Percentiles rank a stretch among this genome's conserved stretches.
Conservation (phyloP, 2,329 filamentous ascomycete species). For the Phaeosphaeriaceae sp. region DNA sequence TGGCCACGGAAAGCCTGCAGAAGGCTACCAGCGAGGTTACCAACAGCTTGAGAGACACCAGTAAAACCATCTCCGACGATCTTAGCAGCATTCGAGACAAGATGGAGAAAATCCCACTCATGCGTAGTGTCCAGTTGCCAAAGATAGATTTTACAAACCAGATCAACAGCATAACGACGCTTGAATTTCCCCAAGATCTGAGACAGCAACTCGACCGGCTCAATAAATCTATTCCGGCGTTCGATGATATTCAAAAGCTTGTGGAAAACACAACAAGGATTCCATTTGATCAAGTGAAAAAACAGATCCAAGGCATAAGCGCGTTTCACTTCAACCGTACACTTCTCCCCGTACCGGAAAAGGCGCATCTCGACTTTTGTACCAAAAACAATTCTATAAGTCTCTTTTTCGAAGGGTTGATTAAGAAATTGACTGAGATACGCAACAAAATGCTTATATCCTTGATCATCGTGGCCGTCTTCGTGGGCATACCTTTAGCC, state of each 20-base stretch:
- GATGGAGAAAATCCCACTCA: no score
- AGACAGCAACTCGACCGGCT: conserved; percentile 72
- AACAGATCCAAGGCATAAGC: conserved; percentile 71
- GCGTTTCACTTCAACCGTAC: conserved; percentile 79
- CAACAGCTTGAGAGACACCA: no score
- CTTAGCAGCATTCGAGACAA: no score
- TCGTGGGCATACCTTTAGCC: conserved; percentile 79
- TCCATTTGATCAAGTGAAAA: conserved; percentile 82
- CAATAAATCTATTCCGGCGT: conserved; percentile 81
- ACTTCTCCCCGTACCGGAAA: conserved; percentile 81
- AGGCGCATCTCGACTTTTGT: conserved; percentile 85
- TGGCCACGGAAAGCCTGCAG: conserved; percentile 68
- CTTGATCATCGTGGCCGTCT: conserved; percentile 74
- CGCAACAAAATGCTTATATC: conserved; percentile 77
- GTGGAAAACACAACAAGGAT: conserved; percentile 76
- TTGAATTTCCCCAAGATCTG: conserved; percentile 73
- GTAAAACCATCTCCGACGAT: no score
- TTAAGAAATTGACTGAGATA: conserved; percentile 68
- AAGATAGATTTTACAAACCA: conserved; percentile 69
- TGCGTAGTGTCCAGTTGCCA: no score
- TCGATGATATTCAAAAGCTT: conserved; percentile 81
- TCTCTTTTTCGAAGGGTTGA: conserved; percentile 79
- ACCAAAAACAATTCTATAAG: conserved; percentile 82
- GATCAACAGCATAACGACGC: conserved; percentile 70
- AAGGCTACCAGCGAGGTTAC: conserved; percentile 60